phyloP scores from a whole-genome alignment of 1,284 basidiomycete species.

The Cryptococcus sp. region DNA sequence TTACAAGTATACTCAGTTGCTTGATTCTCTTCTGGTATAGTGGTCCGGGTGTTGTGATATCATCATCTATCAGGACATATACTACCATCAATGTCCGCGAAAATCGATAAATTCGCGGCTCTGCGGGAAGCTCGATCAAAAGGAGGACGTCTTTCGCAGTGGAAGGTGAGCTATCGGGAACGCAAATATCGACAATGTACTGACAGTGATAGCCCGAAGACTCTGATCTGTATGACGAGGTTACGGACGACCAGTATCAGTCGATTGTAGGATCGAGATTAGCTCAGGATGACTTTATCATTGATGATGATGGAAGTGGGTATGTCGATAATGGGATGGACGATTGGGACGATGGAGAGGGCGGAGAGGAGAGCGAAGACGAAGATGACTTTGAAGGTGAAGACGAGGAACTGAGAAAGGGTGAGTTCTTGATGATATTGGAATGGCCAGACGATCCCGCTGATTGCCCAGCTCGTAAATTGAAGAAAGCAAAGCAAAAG shows the following conservation, averaged over 20 bases:
- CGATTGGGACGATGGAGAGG: conserved; percentile 65
- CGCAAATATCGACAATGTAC: not conserved
- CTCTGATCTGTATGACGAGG: conserved; percentile 79
- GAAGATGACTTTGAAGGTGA: conserved; percentile 48
- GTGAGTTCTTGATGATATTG: conserved; percentile 8
- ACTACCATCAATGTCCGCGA: not conserved
- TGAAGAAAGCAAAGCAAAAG: conserved; percentile 29
- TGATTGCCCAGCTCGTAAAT: conserved; percentile 27
- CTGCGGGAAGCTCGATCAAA: conserved; percentile 49
- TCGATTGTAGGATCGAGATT: conserved; percentile 77
- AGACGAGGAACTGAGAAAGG: conserved; percentile 40
- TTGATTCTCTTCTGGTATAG: too few relatives aligned
- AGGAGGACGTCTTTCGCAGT: conserved; percentile 48
- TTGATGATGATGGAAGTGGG: conserved; percentile 86
- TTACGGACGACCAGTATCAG: conserved; percentile 86
- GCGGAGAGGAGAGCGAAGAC: conserved; percentile 45
- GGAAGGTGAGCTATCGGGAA: conserved; percentile 44
- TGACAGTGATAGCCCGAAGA: conserved; percentile 53
- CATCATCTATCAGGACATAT: too few relatives aligned
- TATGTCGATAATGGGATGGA: conserved; percentile 97
- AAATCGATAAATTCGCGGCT: conserved; percentile 41
- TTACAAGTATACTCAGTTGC: too few relatives aligned
- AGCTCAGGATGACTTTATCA: conserved; percentile 90
- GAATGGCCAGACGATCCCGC: conserved; percentile 4
- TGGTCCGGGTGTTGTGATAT: too few relatives aligned